Percentiles rank a stretch among this genome's conserved stretches.
phyloP scores from a whole-genome alignment of 2,329 filamentous ascomycete species.

The Penicillium oxalicum region DNA sequence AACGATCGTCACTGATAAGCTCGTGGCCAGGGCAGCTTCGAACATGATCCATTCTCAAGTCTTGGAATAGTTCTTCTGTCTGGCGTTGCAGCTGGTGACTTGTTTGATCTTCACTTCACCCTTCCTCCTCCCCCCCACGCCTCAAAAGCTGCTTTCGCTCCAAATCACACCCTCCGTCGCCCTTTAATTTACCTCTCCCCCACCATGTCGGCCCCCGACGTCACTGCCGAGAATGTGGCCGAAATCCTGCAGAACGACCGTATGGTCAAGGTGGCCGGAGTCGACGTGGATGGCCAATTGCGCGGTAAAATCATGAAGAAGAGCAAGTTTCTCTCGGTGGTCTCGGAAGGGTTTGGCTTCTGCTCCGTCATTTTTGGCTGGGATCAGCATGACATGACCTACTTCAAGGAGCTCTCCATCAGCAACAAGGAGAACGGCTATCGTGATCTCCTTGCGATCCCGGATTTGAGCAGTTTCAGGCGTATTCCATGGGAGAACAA shows the following conservation, averaged over 20 bases:
- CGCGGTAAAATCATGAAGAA: conserved; percentile 89
- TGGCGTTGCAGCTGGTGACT: background rate
- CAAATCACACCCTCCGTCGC: too few relatives aligned
- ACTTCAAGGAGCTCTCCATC: conserved; percentile 75
- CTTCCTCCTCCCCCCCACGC: background rate
- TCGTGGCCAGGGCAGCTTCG: background rate
- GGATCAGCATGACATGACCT: conserved; percentile 95
- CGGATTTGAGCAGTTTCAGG: conserved; percentile 70
- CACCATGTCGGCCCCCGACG: conserved; percentile 10
- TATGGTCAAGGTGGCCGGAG: conserved; percentile 78
- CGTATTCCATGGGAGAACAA: conserved; percentile 88
- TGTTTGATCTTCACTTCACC: background rate
- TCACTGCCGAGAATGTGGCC: conserved; percentile 59
- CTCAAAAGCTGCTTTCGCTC: too few relatives aligned
- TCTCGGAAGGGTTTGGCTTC: conserved; percentile 79
- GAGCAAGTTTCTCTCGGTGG: conserved; percentile 82
- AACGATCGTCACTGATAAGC: conserved; percentile 2
- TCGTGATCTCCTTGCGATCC: conserved; percentile 73
- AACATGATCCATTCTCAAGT: background rate
- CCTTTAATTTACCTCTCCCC: background rate
- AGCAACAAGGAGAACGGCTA: conserved; percentile 91
- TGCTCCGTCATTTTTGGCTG: conserved; percentile 92
- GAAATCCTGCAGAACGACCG: conserved; percentile 63
- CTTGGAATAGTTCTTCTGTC: background rate
- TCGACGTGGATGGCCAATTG: conserved; percentile 81